phyloP scores from a whole-genome alignment of 345 rosid genomes.

The Mercurialis annua region DNA sequence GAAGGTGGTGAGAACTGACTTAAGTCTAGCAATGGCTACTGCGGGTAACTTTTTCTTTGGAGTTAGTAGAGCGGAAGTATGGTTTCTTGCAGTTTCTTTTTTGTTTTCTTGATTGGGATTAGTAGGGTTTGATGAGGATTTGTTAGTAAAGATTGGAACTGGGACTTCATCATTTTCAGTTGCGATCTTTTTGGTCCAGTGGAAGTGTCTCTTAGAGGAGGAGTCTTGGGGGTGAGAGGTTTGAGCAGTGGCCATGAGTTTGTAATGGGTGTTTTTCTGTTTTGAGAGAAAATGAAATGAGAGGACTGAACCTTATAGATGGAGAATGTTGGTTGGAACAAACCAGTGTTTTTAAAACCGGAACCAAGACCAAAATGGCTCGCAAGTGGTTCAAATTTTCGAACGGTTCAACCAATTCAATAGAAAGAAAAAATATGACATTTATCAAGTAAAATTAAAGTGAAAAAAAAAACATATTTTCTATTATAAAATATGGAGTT shows the following conservation, averaged over 20 bases:
- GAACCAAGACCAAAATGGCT: too few relatives aligned
- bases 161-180: constrained; percentile 48
- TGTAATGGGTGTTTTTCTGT: neutral
- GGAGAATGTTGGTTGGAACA: neutral
- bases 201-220: constrained; percentile 63
- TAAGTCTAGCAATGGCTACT: constrained; percentile 71
- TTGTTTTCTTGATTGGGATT: constrained; percentile 24
- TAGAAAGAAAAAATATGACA: too few relatives aligned
- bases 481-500: too few relatives aligned
- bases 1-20: constrained; percentile 60
- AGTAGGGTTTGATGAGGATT: constrained; percentile 17
- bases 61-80: constrained; percentile 31
- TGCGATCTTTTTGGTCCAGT: constrained; percentile 76
- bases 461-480: too few relatives aligned
- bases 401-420: too few relatives aligned
- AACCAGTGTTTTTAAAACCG: too few relatives aligned
- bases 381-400: too few relatives aligned
- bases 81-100: constrained; percentile 18
- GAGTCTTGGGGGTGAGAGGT: constrained; percentile 41
- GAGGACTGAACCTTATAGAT: constrained; percentile 18
- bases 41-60: constrained; percentile 67
- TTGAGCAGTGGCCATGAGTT: constrained; percentile 21
- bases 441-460: too few relatives aligned
- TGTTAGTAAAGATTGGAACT: constrained; percentile 32
- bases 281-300: constrained; percentile 6